Base-by-base conservation (phyloP, 2,329 filamentous ascomycete species). In the Alternaria sp. region DNA sequence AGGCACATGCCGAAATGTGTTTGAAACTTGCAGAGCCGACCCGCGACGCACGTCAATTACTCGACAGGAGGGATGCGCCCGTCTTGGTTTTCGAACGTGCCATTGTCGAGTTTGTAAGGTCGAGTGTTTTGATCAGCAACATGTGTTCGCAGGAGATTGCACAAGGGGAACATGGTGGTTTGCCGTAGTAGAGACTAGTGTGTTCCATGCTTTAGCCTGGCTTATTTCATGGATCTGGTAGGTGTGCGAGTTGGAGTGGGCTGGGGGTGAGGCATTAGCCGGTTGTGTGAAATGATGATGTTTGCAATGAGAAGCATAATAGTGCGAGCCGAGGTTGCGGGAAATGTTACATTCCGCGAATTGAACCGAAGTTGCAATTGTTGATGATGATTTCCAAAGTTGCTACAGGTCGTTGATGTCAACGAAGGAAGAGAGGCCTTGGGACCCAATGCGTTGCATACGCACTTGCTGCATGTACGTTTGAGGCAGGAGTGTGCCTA, bases 21-120 rank as follows among this genome's bases (percentile, higher is more conserved):
- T 44, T 44, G 51, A 45, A 31, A 37, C 36, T 36, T 49, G 51
- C 60, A 61, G 51, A 61, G 49, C 39, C 54, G 54, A 39, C 49
- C 54, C 54, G 54, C 49, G 54, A 57, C 31, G 61, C 58, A 63
- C 51, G 61, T 52, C 51, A 60, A 57, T 61, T 63, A 63, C 61
- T 65, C 60, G 60, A 54, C 62, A 65, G 45, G 53, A 51, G 41
- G 40, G 31, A 29, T 39, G 33, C 41, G n/a, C 17, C 29, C 51
- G 31, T 45, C 40, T 24, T 48, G 37, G 28, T 28, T 41, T 41
- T 50, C 37, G 46, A 24, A 50, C 39, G 31, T 39, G 44, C 33
- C 41, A 41, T 41, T 9, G 45, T 51, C 24, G 33, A 39, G 40
- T 44, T 41, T 23, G 49, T 37, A 45, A 54, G 50, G 26, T 23